Conservation (phyloP, 805 yeast species). For the Kuraishia hungarica region DNA sequence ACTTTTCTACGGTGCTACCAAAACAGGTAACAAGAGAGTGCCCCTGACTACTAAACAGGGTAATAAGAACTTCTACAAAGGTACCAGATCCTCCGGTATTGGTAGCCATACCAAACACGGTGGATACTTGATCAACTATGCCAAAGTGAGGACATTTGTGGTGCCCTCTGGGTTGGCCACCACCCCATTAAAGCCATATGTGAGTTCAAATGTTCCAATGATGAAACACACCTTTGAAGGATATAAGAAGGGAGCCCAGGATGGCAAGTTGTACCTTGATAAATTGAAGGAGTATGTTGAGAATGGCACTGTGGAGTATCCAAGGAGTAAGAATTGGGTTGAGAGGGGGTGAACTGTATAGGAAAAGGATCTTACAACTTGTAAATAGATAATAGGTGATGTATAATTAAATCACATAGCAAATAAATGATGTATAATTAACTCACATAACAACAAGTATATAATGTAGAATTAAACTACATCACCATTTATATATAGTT, state of each 20-base stretch:
- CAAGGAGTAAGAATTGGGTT: constrained; percentile 15
- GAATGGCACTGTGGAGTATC: constrained; percentile 48
- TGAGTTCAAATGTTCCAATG: constrained; percentile 64
- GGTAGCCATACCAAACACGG: constrained; percentile 76
- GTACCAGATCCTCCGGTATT: constrained; percentile 91
- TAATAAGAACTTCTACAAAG: constrained; percentile 89
- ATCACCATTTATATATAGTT: too few relatives aligned
- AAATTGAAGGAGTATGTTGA: constrained; percentile 71
- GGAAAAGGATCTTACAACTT: not conserved
- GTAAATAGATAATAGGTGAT: not conserved
- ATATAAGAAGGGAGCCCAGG: constrained; percentile 61
- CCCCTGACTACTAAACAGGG: constrained; percentile 90
- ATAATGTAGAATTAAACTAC: too few relatives aligned
- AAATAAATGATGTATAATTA: constrained; percentile 1
- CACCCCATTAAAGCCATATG: constrained; percentile 59
- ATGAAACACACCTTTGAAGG: constrained; percentile 64
- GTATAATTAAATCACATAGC: not conserved
- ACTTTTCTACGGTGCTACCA: constrained; percentile 71
- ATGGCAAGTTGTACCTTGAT: constrained; percentile 62
- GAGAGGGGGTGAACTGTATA: constrained; percentile 15
- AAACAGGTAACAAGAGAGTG: constrained; percentile 75
- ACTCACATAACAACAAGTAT: too few relatives aligned
- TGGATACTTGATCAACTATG: constrained; percentile 71
- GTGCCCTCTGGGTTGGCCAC: constrained; percentile 42
- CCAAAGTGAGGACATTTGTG: constrained; percentile 82